Base-by-base conservation (phyloP, 208 protist genomes). In the Leishmania guyanensis region DNA sequence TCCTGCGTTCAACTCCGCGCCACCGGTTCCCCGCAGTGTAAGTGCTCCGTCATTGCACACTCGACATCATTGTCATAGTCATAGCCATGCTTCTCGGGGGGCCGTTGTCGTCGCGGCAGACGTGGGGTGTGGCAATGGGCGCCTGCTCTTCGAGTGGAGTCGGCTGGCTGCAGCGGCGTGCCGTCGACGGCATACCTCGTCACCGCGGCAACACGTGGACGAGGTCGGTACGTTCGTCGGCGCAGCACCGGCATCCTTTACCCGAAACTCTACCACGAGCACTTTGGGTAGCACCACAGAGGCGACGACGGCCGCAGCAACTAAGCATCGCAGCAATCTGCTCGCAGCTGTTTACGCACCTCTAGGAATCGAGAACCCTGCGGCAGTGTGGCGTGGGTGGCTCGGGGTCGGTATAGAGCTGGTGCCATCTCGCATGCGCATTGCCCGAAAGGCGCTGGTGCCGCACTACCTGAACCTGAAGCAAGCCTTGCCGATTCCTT, bases 131-230 rank as follows among this genome's bases (percentile, higher is more conserved):
- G 92, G 92, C 29, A 93, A 86, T 10, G 92, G 92, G n/a, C 93
- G 92, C 64, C 62, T 94, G n/a, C 81, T 95, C 48, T 95, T 92
- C 65, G 90, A 95, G 86, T 95, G 90, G 92, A 84, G 82, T 22
- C 81, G 88, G 29, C 83, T 95, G 43, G 85, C 86, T 10, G 36
- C 84, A 51, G 85, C 77, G 65, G 75, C 85, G 81, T 87, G 81
- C 54, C 70, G 77, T 39, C 62, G 78, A 4, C 71, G 10, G 48
- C 53, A 75, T 8, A 74, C 86, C 48, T n/a, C 33, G 12, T 14
- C 51, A 26, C 62, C n/a, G 20, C 68, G 39, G 26, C 58, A 70
- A 17, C 75, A 48, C 36, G 17, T 36, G 10, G 64, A 73, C 46
- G 77, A 68, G 29, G 56, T 22, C 9, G 8, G 17, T 46, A 39